Evolutionary conservation across 768 basidiomycete species (phyloP), one percentile per base, ranked within the genome.

Genomic region (Cubamyces sp.): DNA sequence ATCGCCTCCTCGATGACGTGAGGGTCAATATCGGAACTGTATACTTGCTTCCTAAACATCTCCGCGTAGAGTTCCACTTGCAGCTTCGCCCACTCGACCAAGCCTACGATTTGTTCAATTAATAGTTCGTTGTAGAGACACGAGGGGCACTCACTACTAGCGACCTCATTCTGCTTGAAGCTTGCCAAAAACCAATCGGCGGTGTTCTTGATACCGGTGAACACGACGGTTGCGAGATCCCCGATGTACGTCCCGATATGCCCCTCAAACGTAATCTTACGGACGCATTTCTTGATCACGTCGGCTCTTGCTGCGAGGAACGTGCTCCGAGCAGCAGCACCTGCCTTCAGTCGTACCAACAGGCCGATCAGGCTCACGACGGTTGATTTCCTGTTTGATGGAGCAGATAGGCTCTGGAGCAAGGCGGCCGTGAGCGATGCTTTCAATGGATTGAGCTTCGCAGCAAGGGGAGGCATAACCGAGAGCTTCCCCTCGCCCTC

Each of bases 161-260:
- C 90, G 64, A 92, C 92, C 66, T 94, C 88, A 71, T 97, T 95
- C 74, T 98, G 97, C 74, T 90, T 92, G 76, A 97, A 99, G 59
- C 94, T 95, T 0, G 90, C 88, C 67, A 98, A 79, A 74, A 93
- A 99, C 97, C 97, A 99, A 75, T 99, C 96, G 15, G 93, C 93
- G 1, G 96, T 97, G 71, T 98, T 94, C 73, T 97, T 96, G 73
- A 99, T 91, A 1, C 92, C 88, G 0, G 95, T 97, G 69, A 98
- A 98, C 60, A 89, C 86, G 0, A 98, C 92, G 43, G 95, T 81
- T 2, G 94, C 86, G 37, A 98, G 79, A 70, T 98, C 93, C 37
- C 86, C 88, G 50, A 98, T 83, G 69, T 96, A 98, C 51, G 88
- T 81, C 3, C 83, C 84, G 37, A 96, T 86, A 69, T 95, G 87